Percentiles rank a stretch among this genome's conserved stretches.
Conservation (phyloP, 2,329 filamentous ascomycete genomes). For the Scedosporium dehoogii region DNA sequence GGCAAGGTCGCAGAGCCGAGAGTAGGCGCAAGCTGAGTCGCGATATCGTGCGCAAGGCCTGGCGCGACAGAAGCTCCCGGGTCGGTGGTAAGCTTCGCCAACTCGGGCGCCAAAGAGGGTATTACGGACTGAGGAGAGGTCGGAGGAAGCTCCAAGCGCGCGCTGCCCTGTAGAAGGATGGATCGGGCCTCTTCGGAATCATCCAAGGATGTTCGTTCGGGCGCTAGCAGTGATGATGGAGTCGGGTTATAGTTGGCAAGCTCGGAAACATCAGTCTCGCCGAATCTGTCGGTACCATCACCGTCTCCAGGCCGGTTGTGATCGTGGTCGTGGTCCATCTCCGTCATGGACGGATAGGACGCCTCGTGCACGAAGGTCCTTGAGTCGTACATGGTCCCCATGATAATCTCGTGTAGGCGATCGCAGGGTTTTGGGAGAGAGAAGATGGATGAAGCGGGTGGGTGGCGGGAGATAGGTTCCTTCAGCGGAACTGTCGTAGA, state of each 20-base stretch:
- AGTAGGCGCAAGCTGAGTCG: not conserved
- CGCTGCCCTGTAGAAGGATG: slow-evolving; percentile 25
- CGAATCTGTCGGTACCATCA: slow-evolving; percentile 26
- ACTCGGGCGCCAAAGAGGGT: slow-evolving; percentile 20
- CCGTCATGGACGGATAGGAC: slow-evolving; percentile 33
- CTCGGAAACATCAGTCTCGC: slow-evolving; percentile 32
- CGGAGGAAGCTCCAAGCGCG: slow-evolving; percentile 25
- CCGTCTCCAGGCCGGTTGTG: slow-evolving; percentile 20
- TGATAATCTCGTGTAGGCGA: slow-evolving; percentile 15
- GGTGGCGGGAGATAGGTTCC: not conserved
- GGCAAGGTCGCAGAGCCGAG: not conserved
- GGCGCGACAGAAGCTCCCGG: not conserved
- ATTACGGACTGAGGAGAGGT: not conserved
- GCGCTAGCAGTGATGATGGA: slow-evolving; percentile 25
- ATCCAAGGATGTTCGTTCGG: slow-evolving; percentile 26
- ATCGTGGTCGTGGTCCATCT: slow-evolving; percentile 20
- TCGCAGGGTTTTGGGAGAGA: not conserved
- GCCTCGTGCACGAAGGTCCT: slow-evolving; percentile 38
- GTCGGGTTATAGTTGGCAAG: slow-evolving; percentile 31
- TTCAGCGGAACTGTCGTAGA: not conserved
- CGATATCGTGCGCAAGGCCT: not conserved
- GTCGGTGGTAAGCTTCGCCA: slow-evolving; percentile 18
- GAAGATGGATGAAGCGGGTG: not conserved
- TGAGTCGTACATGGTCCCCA: slow-evolving; percentile 44
- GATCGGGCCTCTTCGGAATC: slow-evolving; percentile 24